Conservation (phyloP, 129 eudicot genomes). For the Artemisia annua region DNA sequence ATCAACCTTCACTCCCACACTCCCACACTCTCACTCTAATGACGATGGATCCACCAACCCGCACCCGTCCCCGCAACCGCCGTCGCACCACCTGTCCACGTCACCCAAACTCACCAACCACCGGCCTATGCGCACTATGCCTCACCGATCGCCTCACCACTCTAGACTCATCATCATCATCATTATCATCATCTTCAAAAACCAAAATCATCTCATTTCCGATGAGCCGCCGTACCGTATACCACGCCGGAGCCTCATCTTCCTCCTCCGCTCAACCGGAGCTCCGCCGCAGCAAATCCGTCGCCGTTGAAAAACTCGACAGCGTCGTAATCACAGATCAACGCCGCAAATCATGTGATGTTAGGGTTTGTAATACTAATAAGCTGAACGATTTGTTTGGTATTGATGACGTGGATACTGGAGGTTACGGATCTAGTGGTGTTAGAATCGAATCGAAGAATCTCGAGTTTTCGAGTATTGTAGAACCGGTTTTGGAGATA, state of each 20-base stretch:
- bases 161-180: constrained; percentile 37
- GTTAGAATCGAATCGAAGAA: constrained; percentile 57
- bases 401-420: constrained; percentile 30
- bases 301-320: constrained; percentile 44
- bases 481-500: constrained; percentile 25
- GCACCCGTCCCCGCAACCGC: constrained; percentile 60
- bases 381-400: constrained; percentile 34
- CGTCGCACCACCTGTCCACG: constrained; percentile 72
- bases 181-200: constrained; percentile 4
- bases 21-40: constrained; percentile 16
- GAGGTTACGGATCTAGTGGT: constrained; percentile 21
- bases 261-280: constrained; percentile 35
- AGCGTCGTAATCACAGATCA: constrained; percentile 45
- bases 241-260: constrained; percentile 16
- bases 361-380: constrained; percentile 33
- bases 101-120: constrained; percentile 69
- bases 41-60: constrained; percentile 39
- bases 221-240: constrained; percentile 21
- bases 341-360: constrained; percentile 65
- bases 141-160: constrained; percentile 81
- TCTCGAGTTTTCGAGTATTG: constrained; percentile 42
- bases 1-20: not conserved
- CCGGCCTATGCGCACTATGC: constrained; percentile 86
- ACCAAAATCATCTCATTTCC: constrained; percentile 22
- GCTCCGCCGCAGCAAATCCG: constrained; percentile 82